Evolutionary conservation across 495 filamentous ascomycete species (phyloP).

Genomic region (Lophiotrema nucula): DNA sequence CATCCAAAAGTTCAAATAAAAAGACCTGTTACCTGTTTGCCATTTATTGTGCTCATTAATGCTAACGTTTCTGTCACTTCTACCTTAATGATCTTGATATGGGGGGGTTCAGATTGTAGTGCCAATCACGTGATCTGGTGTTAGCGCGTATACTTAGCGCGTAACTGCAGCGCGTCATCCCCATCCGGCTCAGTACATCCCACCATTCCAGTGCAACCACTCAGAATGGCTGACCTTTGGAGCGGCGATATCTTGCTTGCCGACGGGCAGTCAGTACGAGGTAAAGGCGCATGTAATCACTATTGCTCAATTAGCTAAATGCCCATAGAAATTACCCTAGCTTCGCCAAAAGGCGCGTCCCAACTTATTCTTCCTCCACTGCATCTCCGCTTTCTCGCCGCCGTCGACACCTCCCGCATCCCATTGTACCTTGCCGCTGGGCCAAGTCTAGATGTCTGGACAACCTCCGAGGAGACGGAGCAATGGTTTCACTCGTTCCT

Average conservation of each 20-base stretch:
- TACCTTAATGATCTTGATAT: too few relatives aligned
- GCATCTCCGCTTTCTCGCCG: slow-evolving; percentile 27
- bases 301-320: slow-evolving; percentile 3
- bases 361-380: slow-evolving; percentile 14
- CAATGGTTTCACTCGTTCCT: slow-evolving; percentile 32
- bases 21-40: too few relatives aligned
- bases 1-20: too few relatives aligned
- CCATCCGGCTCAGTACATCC: too few relatives aligned
- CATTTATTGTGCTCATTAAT: too few relatives aligned
- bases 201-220: too few relatives aligned
- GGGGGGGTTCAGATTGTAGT: too few relatives aligned
- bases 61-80: too few relatives aligned
- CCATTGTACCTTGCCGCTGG: slow-evolving; percentile 34
- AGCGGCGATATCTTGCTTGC: slow-evolving; percentile 24
- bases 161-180: too few relatives aligned
- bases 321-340: slow-evolving; percentile 21
- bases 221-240: slow-evolving; percentile 26
- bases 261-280: too few relatives aligned
- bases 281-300: slow-evolving; percentile 1
- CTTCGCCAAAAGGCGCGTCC: slow-evolving; percentile 9
- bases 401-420: slow-evolving; percentile 29
- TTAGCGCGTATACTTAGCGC: too few relatives aligned
- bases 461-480: slow-evolving; percentile 22
- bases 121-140: too few relatives aligned
- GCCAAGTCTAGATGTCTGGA: slow-evolving; percentile 32